A percentile compares a stretch with the other conserved stretches of the same genome.
These are phyloP conservation scores for Hura crepitans DNA, from an alignment of 441 rosid species.

Conservation along the genomic window DNA sequence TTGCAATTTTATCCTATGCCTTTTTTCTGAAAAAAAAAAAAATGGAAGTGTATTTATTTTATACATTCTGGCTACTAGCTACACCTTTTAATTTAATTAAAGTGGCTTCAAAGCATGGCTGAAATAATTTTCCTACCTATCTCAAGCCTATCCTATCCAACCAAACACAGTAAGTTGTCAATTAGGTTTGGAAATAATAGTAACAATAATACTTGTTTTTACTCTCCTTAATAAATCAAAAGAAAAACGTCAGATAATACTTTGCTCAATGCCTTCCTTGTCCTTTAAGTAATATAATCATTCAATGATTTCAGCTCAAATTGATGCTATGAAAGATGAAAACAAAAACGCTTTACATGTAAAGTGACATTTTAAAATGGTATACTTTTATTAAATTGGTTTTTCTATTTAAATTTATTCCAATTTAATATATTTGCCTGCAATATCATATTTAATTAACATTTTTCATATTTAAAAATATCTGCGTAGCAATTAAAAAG, in stretches of 20 bases:
- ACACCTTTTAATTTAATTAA: background rate
- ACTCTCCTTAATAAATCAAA: background rate
- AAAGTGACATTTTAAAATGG: too few species aligned
- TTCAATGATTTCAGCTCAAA: background rate
- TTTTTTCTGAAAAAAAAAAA: too few species aligned
- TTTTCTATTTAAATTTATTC: too few species aligned
- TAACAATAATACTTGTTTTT: background rate
- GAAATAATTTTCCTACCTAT: slow-evolving; percentile 7
- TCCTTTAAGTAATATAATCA: background rate
- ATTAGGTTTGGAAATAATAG: slow-evolving; percentile 4
- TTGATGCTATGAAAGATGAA: background rate
- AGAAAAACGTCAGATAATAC: background rate
- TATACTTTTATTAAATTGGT: too few species aligned
- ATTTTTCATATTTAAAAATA: too few species aligned
- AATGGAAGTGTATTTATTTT: background rate
- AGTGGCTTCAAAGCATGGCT: background rate
- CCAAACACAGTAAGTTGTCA: background rate
- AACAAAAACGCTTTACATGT: background rate
- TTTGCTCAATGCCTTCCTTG: background rate
- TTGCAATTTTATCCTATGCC: background rate
- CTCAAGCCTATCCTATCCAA: background rate
- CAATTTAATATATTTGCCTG: too few species aligned
- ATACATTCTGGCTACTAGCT: background rate
- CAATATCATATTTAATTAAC: too few species aligned
- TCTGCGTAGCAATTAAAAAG: too few species aligned